Evolutionary conservation across 2,329 filamentous ascomycete species (phyloP).

Genomic region (Stachybotrys elegans): DNA sequence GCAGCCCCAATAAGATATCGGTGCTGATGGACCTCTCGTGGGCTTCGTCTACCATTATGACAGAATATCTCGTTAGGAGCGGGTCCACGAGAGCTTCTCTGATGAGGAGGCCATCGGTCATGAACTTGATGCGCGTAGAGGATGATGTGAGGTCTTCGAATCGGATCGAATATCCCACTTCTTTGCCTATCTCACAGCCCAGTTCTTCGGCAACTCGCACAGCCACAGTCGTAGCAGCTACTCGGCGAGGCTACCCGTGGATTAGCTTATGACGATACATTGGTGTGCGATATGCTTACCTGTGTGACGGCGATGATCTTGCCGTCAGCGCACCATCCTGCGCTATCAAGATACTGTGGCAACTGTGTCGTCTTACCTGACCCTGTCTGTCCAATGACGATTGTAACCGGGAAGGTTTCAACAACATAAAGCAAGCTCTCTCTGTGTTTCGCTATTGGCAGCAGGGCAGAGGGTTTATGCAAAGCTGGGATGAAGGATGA

Average conservation of each 20-base stretch:
- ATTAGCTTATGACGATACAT: no score
- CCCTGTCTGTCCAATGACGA: slow-evolving; percentile 89
- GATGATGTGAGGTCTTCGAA: slow-evolving; percentile 90
- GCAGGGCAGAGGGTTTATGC: slow-evolving; percentile 75
- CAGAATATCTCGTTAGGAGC: slow-evolving; percentile 81
- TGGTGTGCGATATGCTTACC: slow-evolving; percentile 43
- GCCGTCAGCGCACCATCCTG: slow-evolving; percentile 82
- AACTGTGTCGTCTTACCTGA: slow-evolving; percentile 96
- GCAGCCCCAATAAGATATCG: slow-evolving; percentile 79
- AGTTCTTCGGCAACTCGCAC: slow-evolving; percentile 85
- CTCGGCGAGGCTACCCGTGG: slow-evolving; percentile 79
- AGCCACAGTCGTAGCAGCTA: slow-evolving; percentile 88
- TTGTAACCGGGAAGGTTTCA: slow-evolving; percentile 77
- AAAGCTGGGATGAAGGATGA: slow-evolving; percentile 70
- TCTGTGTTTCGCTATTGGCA: slow-evolving; percentile 83
- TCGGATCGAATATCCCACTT: slow-evolving; percentile 87
- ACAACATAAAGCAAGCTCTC: slow-evolving; percentile 78
- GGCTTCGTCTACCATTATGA: slow-evolving; percentile 97
- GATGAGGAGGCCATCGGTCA: slow-evolving; percentile 88
- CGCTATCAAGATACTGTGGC: slow-evolving; percentile 82
- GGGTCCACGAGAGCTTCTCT: slow-evolving; percentile 92
- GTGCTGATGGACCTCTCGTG: slow-evolving; percentile 92
- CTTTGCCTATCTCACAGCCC: slow-evolving; percentile 78
- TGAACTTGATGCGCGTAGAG: slow-evolving; percentile 84
- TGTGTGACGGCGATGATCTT: slow-evolving; percentile 87